These are phyloP conservation scores for Saprolegnia diclina DNA, from an alignment of 352 stramenopile species.

Conservation along the genomic window DNA sequence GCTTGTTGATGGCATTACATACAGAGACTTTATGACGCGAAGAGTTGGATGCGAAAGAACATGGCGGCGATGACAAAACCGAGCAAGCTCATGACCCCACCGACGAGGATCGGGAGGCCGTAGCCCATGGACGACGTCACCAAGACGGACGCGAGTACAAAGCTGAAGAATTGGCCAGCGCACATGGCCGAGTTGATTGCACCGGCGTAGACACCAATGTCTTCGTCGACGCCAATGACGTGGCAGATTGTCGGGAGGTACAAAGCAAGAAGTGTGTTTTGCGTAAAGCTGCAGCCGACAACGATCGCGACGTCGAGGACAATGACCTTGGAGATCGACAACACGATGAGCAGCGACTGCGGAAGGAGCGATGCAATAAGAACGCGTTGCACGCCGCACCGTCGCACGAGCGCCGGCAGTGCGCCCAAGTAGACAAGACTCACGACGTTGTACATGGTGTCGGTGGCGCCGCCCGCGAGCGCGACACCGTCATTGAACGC, in stretches of 20 bases:
- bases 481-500: conserved; percentile 52
- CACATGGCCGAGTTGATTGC: conserved; percentile 73
- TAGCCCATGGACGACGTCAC: conserved; percentile 62
- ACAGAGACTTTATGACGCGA: conserved; percentile 45
- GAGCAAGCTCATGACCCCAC: conserved; percentile 30
- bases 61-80: background rate
- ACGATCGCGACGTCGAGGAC: conserved; percentile 26
- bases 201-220: conserved; percentile 66
- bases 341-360: conserved; percentile 46
- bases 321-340: conserved; percentile 47
- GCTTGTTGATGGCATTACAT: background rate
- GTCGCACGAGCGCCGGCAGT: conserved; percentile 41
- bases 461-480: conserved; percentile 42
- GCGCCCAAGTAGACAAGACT: conserved; percentile 46
- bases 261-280: conserved; percentile 1
- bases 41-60: conserved; percentile 44
- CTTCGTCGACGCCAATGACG: conserved; percentile 15
- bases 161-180: conserved; percentile 67
- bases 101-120: conserved; percentile 55
- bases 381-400: conserved; percentile 40
- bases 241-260: conserved; percentile 1
- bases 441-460: conserved; percentile 47
- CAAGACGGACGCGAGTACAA: conserved; percentile 47
- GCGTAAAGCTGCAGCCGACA: conserved; percentile 10
- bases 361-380: conserved; percentile 43